These are phyloP conservation scores for Scutellaria baicalensis DNA, from an alignment of 257 asterid species.

Conservation along the genomic window DNA sequence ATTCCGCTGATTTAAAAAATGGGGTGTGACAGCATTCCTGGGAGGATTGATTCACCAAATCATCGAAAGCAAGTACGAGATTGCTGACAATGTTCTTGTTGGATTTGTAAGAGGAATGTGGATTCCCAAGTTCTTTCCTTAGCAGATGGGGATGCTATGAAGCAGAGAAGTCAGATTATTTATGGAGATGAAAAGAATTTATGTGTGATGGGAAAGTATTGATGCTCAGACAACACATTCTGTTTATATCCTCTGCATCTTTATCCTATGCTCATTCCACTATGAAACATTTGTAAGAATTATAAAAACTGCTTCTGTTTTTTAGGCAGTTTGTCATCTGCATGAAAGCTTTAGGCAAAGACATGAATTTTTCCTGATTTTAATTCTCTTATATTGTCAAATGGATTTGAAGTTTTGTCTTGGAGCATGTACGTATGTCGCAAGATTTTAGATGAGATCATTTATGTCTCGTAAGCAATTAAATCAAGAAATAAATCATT, in stretches of 20 bases:
- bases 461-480: no score
- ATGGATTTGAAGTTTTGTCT: no score
- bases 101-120: conserved; percentile 85
- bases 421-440: no score
- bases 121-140: conserved; percentile 57
- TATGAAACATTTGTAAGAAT: conserved; percentile 11
- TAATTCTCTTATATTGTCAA: no score
- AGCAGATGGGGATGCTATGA: conserved; percentile 25
- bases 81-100: conserved; percentile 65
- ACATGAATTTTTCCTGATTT: conserved; percentile 12
- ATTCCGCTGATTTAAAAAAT: no score
- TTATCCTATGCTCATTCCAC: conserved; percentile 67
- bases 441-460: no score
- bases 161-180: conserved; percentile 32
- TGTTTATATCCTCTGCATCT: conserved; percentile 43
- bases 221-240: conserved; percentile 68
- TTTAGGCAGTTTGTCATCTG: neutral
- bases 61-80: conserved; percentile 73
- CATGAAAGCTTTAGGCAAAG: conserved; percentile 8
- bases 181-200: conserved; percentile 53
- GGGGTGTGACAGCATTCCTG: no score
- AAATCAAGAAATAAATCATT: no score
- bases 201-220: conserved; percentile 19
- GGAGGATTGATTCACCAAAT: conserved; percentile 60
- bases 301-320: conserved; percentile 1